phyloP scores from a whole-genome alignment of 176 grass and related monocot species.

The Raddia guianensis region DNA sequence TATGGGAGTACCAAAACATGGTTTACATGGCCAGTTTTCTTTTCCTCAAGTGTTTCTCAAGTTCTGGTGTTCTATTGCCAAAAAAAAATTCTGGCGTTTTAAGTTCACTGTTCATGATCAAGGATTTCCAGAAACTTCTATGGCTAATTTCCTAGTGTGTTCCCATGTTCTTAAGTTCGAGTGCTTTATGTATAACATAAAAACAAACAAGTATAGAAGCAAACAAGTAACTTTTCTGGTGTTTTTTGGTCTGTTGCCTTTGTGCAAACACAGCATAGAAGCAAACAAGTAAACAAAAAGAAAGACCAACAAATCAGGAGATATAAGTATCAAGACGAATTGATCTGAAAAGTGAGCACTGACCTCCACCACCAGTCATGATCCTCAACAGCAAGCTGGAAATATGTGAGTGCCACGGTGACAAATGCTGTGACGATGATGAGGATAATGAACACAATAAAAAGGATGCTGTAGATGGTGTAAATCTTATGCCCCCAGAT shows the following conservation, averaged over 20 bases:
- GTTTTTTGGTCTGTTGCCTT: neutral
- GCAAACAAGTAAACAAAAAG: neutral
- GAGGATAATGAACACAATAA: conserved; percentile 97
- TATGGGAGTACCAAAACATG: neutral
- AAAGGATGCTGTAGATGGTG: conserved; percentile 96
- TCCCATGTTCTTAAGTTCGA: neutral
- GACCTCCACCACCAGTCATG: conserved; percentile 99
- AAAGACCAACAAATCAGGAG: neutral
- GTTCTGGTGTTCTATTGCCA: neutral
- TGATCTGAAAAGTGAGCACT: conserved; percentile 35
- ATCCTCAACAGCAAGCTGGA: conserved; percentile 95
- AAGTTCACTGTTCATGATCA: neutral
- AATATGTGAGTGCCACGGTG: conserved; percentile 88
- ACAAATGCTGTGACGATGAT: conserved; percentile 95
- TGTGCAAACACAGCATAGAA: conserved; percentile 10
- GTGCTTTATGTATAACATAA: neutral
- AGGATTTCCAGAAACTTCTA: neutral
- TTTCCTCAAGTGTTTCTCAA: conserved; percentile 16
- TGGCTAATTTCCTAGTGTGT: neutral
- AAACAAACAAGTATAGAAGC: conserved; percentile 11
- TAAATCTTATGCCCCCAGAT: conserved; percentile 98
- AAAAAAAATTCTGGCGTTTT: too few relatives aligned
- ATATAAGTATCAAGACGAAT: conserved; percentile 19
- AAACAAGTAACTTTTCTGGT: neutral
- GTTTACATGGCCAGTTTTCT: neutral